phyloP scores from a whole-genome alignment of 208 protist species.

The Wallacemonas sp. region DNA sequence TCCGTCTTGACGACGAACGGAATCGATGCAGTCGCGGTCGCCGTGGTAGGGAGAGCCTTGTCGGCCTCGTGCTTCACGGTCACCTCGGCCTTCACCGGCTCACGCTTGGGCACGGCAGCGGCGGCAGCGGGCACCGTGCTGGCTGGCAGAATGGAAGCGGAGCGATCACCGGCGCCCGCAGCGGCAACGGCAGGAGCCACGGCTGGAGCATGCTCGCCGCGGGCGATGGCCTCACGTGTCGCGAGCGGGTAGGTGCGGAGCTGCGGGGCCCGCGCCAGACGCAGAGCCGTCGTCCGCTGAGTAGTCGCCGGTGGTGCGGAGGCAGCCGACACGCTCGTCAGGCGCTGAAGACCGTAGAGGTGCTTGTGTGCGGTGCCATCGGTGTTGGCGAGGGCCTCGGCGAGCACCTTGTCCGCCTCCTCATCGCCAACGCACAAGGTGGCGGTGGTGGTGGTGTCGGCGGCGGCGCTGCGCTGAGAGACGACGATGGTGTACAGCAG shows the following conservation, averaged over 20 bases:
- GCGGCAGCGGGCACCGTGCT: not conserved
- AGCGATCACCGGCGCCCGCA: too few species aligned
- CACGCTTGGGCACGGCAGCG: not conserved
- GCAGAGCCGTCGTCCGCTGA: not conserved
- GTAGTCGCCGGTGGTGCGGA: not conserved
- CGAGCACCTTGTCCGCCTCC: slow-evolving; percentile 1
- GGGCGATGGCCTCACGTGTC: slow-evolving; percentile 19
- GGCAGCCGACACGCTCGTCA: not conserved
- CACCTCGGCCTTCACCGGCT: not conserved
- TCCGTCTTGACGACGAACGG: slow-evolving; percentile 10
- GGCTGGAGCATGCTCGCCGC: not conserved
- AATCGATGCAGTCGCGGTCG: not conserved
- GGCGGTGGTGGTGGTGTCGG: slow-evolving; percentile 9
- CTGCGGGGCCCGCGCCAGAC: slow-evolving; percentile 14
- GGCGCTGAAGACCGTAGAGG: slow-evolving; percentile 8
- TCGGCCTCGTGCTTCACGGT: not conserved
- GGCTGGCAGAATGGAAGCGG: too few species aligned
- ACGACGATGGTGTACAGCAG: slow-evolving; percentile 3
- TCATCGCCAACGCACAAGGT: slow-evolving; percentile 21
- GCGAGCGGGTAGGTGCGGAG: slow-evolving; percentile 31
- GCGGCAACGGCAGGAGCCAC: too few species aligned
- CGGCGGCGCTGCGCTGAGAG: not conserved
- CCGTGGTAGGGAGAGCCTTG: not conserved
- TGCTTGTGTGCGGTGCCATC: not conserved
- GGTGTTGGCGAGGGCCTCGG: not conserved